Base-by-base conservation (phyloP, 768 basidiomycete species). In the Favolaschia claudopus region DNA sequence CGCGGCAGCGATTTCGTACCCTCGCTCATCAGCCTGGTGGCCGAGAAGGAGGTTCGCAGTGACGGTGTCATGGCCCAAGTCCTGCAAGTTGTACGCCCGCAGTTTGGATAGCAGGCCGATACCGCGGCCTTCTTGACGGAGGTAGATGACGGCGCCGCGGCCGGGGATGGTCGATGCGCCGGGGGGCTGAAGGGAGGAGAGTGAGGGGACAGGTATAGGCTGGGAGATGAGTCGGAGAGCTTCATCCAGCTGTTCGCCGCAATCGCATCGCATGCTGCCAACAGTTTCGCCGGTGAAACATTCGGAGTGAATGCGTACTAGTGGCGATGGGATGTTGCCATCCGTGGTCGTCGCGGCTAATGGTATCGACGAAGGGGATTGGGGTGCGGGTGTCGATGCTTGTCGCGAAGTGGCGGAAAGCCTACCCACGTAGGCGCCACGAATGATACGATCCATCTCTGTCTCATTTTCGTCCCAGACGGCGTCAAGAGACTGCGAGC, bases 241-340 rank as follows among this genome's bases (percentile, higher is more conserved):
- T 72, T 98, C 96, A 75, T 99, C 96, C 5, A 99, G 83, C 73
- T 99, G 97, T 75, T 99, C 96, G 14, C 97, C 97, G 70, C 97
- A 99, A 73, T 99, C 97, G 71, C 97, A 99, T 29, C 97, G 90
- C 92, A 97, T 95, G 80, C 95, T 89, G 25, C 97, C 97, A 57
- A 99, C 86, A 8, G 96, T 99, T 75, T 99, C 97, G 27, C 97
- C 97, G 0, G 97, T 99, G 77, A 95, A 99, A 73, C 97, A 99
- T 73, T 99, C 97, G 27, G 95, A 97, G 75, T 99, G 97, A 47
- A 99, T 94, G 34, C 97, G 89, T 39, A 99, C 88, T 48, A 99
- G 85, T 0, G 97, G 95, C 0, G 89, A 75, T 1, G 91, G 91
- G 32, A 89, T 70, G 38, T 70, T 66, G 55, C 79, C 65, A 51